Percentiles rank a stretch among this genome's conserved stretches.
Conservation (phyloP, 495 filamentous ascomycete species). For the Hyaloscypha finlandica region DNA sequence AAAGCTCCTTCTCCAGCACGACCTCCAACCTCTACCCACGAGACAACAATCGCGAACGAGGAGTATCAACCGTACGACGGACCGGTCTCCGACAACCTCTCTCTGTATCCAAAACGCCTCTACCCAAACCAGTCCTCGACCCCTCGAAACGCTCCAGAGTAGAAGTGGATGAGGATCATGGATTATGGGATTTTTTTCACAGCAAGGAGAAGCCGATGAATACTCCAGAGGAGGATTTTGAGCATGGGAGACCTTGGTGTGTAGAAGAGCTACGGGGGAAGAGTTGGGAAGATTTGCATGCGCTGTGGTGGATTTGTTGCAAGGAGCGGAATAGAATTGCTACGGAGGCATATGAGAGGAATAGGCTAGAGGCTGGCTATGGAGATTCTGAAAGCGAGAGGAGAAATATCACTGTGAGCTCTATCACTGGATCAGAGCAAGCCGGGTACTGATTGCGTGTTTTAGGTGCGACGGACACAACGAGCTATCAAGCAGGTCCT, state of each 20-base stretch:
- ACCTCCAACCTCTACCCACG: constrained; percentile 42
- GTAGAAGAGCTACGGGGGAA: constrained; percentile 86
- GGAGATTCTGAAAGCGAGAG: constrained; percentile 62
- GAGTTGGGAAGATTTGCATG: constrained; percentile 91
- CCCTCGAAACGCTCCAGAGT: constrained; percentile 49
- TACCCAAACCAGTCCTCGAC: constrained; percentile 72
- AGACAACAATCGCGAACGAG: constrained; percentile 71
- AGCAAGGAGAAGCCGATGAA: constrained; percentile 60
- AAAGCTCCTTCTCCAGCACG: constrained; percentile 40
- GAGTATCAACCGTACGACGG: constrained; percentile 75
- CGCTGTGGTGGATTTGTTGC: constrained; percentile 91
- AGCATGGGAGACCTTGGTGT: constrained; percentile 80
- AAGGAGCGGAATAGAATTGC: constrained; percentile 90
- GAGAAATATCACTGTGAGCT: constrained; percentile 64
- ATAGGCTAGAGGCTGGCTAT: constrained; percentile 63
- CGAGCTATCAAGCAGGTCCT: constrained; percentile 78
- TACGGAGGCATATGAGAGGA: constrained; percentile 70
- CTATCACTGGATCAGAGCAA: background rate
- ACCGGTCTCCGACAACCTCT: constrained; percentile 74
- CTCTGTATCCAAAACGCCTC: constrained; percentile 65
- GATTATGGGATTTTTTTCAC: constrained; percentile 92
- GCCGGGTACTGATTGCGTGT: constrained; percentile 19
- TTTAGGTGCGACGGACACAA: constrained; percentile 71
- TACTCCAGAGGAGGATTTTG: constrained; percentile 64
- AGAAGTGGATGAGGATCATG: constrained; percentile 71